Base-by-base conservation (phyloP, 1,139 yeast genomes). In the Hyphopichia pseudoburtonii region DNA sequence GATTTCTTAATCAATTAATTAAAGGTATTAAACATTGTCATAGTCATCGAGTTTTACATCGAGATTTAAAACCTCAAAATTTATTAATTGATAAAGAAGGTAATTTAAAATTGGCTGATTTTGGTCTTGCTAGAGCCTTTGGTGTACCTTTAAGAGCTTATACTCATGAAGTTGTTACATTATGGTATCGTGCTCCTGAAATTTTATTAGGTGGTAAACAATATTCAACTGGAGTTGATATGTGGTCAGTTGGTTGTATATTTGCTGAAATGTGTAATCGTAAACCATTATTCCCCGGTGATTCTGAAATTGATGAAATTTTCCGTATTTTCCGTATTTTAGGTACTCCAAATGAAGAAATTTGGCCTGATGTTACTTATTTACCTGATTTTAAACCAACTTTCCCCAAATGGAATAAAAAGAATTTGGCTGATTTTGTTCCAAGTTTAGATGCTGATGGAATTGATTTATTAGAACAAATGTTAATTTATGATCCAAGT, bases 161-260 rank as follows among this genome's bases (percentile, higher is more conserved):
- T 60, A 90, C 98, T 10, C 97, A 90, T 65, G 97, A 92, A 60
- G 97, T 92, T 43, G 98, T 94, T 38, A 92, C 99, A 0, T 71
- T 94, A 50, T 92, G 99, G 99, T 92, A 92, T 64, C 76, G 99
- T 49, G 90, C 97, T 1, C 99, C 99, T 1, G 99, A 92, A 60
- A 88, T 92, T 42, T 71, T 92, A 46, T 73, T 92, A 28, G 99
- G 99, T 23, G 97, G 97, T 17, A 88, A 95, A 49, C 97, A 92
- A 62, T 92, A 92, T 63, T 87, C 96, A 35, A 92, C 97, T 0
- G 97, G 97, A 19, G 97, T 92, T 35, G 99, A 92, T 60, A 89
- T 94, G 84, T 92, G 99, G 99, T 87, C 96, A 14, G 87, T 89
- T 41, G 99, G 99, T 17, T 90, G 97, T 62, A 92, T 92, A 40